Evolutionary conservation across 805 yeast species (phyloP).

Genomic region (Hagleromyces aurorensis): DNA sequence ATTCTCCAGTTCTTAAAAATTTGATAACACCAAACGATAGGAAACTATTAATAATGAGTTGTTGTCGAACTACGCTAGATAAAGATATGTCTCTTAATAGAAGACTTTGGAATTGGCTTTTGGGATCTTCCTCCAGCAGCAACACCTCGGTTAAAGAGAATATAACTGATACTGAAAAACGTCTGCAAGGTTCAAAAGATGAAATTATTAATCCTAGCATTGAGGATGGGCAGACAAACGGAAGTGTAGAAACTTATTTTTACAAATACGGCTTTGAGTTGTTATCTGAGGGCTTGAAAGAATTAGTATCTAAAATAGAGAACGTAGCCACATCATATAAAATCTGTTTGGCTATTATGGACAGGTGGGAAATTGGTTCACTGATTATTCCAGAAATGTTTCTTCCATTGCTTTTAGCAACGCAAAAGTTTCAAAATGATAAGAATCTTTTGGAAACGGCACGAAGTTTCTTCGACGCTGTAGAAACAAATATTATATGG

Average conservation of each 20-base stretch:
- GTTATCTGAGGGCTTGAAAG: constrained; percentile 46
- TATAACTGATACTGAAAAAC: constrained; percentile 7
- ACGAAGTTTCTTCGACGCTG: constrained; percentile 70
- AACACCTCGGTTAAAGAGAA: constrained; percentile 31
- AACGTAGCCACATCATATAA: constrained; percentile 43
- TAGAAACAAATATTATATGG: constrained; percentile 79
- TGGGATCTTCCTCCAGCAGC: constrained; percentile 39
- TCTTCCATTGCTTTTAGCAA: constrained; percentile 50
- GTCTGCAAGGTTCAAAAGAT: constrained; percentile 4
- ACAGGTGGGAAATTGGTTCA: constrained; percentile 91
- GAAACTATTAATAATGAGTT: constrained; percentile 49
- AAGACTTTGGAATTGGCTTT: constrained; percentile 86
- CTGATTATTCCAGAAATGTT: constrained; percentile 62
- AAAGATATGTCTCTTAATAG: constrained; percentile 93
- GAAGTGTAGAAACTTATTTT: constrained; percentile 46
- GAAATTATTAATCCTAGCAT: constrained; percentile 3
- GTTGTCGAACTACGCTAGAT: constrained; percentile 61
- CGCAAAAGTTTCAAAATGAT: constrained; percentile 29
- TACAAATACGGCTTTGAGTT: constrained; percentile 43
- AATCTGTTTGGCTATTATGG: constrained; percentile 70
- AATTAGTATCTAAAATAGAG: constrained; percentile 34
- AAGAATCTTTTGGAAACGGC: constrained; percentile 46
- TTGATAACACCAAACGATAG: constrained; percentile 47
- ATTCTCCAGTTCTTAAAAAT: constrained; percentile 46
- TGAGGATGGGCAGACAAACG: constrained; percentile 7